phyloP scores from a whole-genome alignment of 495 filamentous ascomycete species.

The Aspergillus sclerotiicarbonarius region DNA sequence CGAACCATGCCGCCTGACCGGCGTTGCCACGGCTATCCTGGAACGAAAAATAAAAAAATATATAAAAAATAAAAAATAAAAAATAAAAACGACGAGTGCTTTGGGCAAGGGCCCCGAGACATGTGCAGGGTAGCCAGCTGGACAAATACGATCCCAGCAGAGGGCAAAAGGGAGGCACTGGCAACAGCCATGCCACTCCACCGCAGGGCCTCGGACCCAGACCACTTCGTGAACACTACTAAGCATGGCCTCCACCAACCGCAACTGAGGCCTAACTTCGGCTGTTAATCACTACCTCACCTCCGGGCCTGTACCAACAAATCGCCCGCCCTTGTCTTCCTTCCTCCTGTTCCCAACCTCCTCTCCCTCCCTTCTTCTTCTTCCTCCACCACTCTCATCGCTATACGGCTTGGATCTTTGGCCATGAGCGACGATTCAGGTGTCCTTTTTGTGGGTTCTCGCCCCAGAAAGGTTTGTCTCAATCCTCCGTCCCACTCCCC shows the following conservation, averaged over 20 bases:
- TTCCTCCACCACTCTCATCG: neutral
- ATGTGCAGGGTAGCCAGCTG: no score
- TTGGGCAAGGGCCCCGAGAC: no score
- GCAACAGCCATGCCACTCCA: neutral
- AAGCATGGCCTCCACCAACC: constrained; percentile 2
- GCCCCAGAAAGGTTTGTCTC: constrained; percentile 41
- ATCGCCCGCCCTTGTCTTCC: neutral
- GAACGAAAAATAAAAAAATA: neutral
- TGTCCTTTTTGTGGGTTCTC: constrained; percentile 40
- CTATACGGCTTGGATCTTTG: neutral
- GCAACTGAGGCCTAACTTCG: constrained; percentile 6
- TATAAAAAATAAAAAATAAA: no score
- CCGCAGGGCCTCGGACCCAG: neutral
- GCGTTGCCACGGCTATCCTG: neutral
- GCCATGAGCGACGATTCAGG: constrained; percentile 39
- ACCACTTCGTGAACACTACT: neutral
- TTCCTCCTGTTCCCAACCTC: constrained; percentile 4
- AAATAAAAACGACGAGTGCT: no score
- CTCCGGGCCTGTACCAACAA: neutral
- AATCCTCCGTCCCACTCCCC: constrained; percentile 1
- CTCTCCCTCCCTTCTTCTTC: constrained; percentile 6
- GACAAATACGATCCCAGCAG: no score
- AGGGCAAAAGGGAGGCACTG: no score
- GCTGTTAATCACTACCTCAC: neutral
- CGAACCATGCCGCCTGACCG: neutral